phyloP scores from a whole-genome alignment of 768 basidiomycete genomes.

The Rhizopogon roseolus region DNA sequence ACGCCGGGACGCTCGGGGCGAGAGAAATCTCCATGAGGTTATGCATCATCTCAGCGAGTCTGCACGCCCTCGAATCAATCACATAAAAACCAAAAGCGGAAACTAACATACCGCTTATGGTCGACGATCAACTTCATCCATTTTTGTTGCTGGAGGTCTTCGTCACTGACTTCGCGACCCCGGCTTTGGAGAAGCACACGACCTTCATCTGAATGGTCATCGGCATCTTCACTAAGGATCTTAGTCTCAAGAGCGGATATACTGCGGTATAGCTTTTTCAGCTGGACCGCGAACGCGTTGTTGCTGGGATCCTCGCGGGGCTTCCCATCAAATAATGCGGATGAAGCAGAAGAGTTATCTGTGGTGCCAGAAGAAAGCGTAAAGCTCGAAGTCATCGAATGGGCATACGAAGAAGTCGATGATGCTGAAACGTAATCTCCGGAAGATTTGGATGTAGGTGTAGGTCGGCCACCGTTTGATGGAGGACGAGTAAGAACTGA shows the following conservation, averaged over 20 bases:
- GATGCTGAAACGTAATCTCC: constrained; percentile 72
- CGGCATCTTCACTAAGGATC: constrained; percentile 57
- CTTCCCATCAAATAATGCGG: constrained; percentile 60
- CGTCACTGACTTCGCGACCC: constrained; percentile 32
- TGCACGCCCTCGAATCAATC: constrained; percentile 27
- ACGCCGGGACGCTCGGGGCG: constrained; percentile 83
- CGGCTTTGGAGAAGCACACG: constrained; percentile 30
- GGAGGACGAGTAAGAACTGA: constrained; percentile 53
- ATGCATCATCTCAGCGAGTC: constrained; percentile 88
- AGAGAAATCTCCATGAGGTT: constrained; percentile 82
- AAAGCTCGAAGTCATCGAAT: constrained; percentile 61
- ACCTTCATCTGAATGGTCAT: constrained; percentile 43
- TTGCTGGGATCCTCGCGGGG: constrained; percentile 50
- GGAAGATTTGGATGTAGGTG: constrained; percentile 56
- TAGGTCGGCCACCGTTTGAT: constrained; percentile 30
- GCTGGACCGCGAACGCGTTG: constrained; percentile 66
- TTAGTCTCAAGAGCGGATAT: constrained; percentile 79
- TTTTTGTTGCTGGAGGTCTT: constrained; percentile 69
- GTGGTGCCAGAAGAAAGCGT: constrained; percentile 73
- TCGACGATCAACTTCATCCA: constrained; percentile 67
- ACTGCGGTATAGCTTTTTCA: constrained; percentile 79
- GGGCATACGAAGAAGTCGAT: constrained; percentile 69
- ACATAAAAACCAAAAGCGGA: constrained; percentile 1
- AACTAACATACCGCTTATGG: constrained; percentile 75
- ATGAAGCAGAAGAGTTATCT: constrained; percentile 69